Base-by-base conservation (phyloP, 1,284 basidiomycete genomes). In the Ganoderma lucidum region DNA sequence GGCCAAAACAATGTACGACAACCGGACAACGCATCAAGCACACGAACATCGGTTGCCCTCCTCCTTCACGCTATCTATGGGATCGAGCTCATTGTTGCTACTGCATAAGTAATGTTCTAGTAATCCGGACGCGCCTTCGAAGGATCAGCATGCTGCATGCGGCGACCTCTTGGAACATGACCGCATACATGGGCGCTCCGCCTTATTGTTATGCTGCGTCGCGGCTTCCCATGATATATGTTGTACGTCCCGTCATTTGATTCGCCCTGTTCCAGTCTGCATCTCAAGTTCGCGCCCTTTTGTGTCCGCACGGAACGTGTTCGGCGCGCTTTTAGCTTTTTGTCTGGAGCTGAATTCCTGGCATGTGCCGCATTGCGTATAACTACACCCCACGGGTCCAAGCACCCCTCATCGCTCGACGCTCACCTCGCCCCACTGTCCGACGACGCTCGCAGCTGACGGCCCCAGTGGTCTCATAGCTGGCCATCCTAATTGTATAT, bases 401-500 rank as follows among this genome's bases (percentile, higher is more conserved):
- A 14, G 62, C 28, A 32, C 17, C 62, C 62, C n/a, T 44, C 32
- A 71, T 51, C 69, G 71, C 62, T 67, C 63, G 68, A 67, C 67
- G 58, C 66, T 61, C 64, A 56, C 68, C 42, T 51, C 44, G 28
- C 37, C 15, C 56, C 17, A 19, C 56, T 35, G 56, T 39, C 35
- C 35, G 32, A 42, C 39, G 59, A 23, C 59, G 28, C 59, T 61
- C 39, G 41, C 41, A 61, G 39, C 28, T 62, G 55, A 64, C 53
- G 70, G 48, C 70, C 70, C 72, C 66, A 71, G 72, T 30, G 72
- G 72, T 73, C 70, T 69, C 70, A 48, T 64, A 55, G 64, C 67
- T 56, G 60, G 55, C 42, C 37, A 59, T 35, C 30, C 35, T 59
- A 59, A 59, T 39, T 61, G 39, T 61, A 17, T 42, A 17, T 44